phyloP scores from a whole-genome alignment of 441 rosid species.

The Gossypium lobatum region DNA sequence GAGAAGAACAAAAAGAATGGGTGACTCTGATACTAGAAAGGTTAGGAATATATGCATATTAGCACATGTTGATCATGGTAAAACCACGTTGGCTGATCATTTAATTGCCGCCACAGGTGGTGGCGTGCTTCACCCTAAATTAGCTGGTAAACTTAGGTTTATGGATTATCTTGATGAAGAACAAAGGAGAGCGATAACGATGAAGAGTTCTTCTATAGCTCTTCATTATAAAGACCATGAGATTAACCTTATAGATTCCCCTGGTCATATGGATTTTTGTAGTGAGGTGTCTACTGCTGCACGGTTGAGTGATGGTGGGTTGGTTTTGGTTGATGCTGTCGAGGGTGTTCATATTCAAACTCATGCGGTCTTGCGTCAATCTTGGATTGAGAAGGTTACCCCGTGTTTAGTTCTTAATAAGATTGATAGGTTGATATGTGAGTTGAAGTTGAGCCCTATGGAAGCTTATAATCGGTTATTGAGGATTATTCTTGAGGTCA shows the following conservation, averaged over 20 bases:
- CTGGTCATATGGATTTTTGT: slow-evolving; percentile 97
- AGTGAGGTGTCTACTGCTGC: slow-evolving; percentile 96
- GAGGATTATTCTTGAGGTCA: slow-evolving; percentile 93
- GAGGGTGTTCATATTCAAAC: slow-evolving; percentile 96
- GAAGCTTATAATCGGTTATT: slow-evolving; percentile 74
- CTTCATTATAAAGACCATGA: slow-evolving; percentile 53
- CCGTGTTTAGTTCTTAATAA: slow-evolving; percentile 93
- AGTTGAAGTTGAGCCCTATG: slow-evolving; percentile 75
- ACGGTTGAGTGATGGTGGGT: slow-evolving; percentile 82
- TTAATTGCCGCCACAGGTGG: slow-evolving; percentile 78
- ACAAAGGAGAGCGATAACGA: slow-evolving; percentile 90
- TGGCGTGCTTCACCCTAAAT: slow-evolving; percentile 74
- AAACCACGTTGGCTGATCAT: slow-evolving; percentile 92
- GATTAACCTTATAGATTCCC: slow-evolving; percentile 80
- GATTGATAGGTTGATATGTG: slow-evolving; percentile 88
- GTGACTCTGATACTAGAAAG: slow-evolving; percentile 42
- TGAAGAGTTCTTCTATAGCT: slow-evolving; percentile 90
- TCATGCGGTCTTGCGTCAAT: slow-evolving; percentile 79
- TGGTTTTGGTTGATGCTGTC: slow-evolving; percentile 91
- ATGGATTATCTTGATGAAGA: slow-evolving; percentile 97
- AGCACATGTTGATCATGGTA: slow-evolving; percentile 96
- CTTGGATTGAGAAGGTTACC: slow-evolving; percentile 88
- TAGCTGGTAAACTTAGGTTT: slow-evolving; percentile 82
- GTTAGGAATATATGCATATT: slow-evolving; percentile 75
- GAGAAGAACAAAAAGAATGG: slow-evolving; percentile 28